These are phyloP conservation scores for Aspergillus tamarii DNA, from an alignment of 2,329 filamentous ascomycete species.

Conservation along the genomic window DNA sequence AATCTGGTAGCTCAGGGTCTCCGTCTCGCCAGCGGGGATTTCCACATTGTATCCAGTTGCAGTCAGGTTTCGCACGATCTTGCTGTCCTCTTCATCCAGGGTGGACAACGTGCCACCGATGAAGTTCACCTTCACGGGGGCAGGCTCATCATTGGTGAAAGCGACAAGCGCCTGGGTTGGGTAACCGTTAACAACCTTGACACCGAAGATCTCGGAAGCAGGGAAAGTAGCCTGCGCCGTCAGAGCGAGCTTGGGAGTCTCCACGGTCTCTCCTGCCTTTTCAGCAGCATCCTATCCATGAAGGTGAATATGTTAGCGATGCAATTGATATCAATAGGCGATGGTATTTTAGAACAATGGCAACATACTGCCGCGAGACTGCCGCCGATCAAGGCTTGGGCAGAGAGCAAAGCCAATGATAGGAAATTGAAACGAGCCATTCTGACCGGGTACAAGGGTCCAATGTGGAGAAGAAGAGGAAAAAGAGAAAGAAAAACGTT, in stretches of 20 bases:
- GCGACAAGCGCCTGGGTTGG: constrained; percentile 81
- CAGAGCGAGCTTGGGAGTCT: constrained; percentile 62
- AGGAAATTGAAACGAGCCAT: constrained; percentile 78
- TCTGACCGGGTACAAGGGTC: constrained; percentile 32
- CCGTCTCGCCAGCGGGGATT: constrained; percentile 74
- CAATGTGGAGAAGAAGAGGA: constrained; percentile 20
- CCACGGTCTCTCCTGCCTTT: constrained; percentile 66
- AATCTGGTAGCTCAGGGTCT: constrained; percentile 80
- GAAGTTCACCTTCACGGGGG: constrained; percentile 73
- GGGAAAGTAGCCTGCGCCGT: constrained; percentile 63
- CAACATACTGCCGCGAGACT: constrained; percentile 63
- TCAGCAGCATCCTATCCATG: constrained; percentile 60
- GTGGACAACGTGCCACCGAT: constrained; percentile 74
- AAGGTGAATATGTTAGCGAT: constrained; percentile 19
- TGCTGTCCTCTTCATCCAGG: constrained; percentile 56
- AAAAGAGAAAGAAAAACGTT: constrained; percentile 19
- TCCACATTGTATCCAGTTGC: constrained; percentile 71
- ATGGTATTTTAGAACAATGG: background rate
- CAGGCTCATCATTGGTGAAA: constrained; percentile 80
- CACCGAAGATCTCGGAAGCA: constrained; percentile 79
- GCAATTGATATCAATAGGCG: constrained; percentile 25
- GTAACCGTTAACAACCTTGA: constrained; percentile 92
- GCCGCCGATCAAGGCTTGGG: constrained; percentile 67
- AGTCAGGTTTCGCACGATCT: constrained; percentile 83
- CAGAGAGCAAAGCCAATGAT: constrained; percentile 70